Evolutionary conservation across 2,329 filamentous ascomycete genomes (phyloP).

Genomic region (Botrytis aclada): DNA sequence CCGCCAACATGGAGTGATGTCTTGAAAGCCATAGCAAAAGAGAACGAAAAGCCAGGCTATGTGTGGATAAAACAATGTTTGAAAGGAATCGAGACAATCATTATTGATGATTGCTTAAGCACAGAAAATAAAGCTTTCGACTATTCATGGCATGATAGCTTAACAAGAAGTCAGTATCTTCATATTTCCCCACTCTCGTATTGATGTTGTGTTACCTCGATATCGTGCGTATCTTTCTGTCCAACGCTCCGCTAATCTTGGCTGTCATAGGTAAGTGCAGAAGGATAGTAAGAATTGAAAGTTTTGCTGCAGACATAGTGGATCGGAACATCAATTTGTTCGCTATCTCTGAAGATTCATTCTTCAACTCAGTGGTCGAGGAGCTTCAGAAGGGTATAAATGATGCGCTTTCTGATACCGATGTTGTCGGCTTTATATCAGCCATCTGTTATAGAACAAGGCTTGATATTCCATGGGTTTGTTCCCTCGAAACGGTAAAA

Average conservation of each 20-base stretch:
- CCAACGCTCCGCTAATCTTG: not conserved
- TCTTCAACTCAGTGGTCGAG: constrained; percentile 42
- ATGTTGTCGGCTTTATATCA: constrained; percentile 78
- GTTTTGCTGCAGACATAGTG: constrained; percentile 62
- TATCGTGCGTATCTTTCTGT: not conserved
- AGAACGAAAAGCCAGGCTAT: constrained; percentile 40
- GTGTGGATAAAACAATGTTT: constrained; percentile 64
- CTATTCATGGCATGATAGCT: constrained; percentile 63
- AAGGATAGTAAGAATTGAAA: constrained; percentile 76
- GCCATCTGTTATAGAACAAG: constrained; percentile 80
- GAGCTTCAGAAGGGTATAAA: constrained; percentile 49
- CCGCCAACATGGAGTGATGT: constrained; percentile 60
- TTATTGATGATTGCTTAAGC: constrained; percentile 75
- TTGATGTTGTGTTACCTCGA: constrained; percentile 9
- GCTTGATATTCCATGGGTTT: constrained; percentile 52
- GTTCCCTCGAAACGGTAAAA: constrained; percentile 37
- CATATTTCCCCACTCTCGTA: not conserved
- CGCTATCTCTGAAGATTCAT: constrained; percentile 33
- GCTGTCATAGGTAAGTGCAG: constrained; percentile 49
- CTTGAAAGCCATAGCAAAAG: constrained; percentile 26
- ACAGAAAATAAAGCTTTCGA: constrained; percentile 53
- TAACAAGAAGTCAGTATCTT: constrained; percentile 49
- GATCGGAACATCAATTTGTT: constrained; percentile 44
- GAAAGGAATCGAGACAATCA: constrained; percentile 66
- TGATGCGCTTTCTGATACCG: constrained; percentile 57